Percentiles rank a stretch among this genome's conserved stretches.
phyloP scores from a whole-genome alignment of 768 basidiomycete genomes.

The Hericium rajendrae region DNA sequence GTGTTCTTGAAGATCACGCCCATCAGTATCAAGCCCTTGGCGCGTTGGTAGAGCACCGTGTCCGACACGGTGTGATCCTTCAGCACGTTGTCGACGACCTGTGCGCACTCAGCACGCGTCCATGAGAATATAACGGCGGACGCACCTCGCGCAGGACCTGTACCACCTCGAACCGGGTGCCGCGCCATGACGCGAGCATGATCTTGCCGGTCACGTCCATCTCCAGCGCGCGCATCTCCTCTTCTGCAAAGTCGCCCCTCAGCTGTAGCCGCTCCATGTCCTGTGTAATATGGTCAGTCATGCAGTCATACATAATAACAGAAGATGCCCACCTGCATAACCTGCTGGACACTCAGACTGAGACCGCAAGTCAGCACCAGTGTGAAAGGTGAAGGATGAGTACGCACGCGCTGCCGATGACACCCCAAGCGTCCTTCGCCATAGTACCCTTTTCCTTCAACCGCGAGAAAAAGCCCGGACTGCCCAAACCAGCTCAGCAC shows the following conservation, averaged over 20 bases:
- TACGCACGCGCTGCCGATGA: slow-evolving; percentile 89
- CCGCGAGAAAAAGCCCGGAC: slow-evolving; percentile 85
- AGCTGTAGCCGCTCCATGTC: slow-evolving; percentile 89
- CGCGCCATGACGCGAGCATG: slow-evolving; percentile 95
- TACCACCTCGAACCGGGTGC: slow-evolving; percentile 89
- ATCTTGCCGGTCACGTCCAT: slow-evolving; percentile 94
- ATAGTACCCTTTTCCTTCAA: slow-evolving; percentile 90
- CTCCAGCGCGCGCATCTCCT: slow-evolving; percentile 77
- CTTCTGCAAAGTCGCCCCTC: slow-evolving; percentile 83
- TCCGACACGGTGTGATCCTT: slow-evolving; percentile 73
- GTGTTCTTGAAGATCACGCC: slow-evolving; percentile 86
- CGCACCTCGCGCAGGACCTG: slow-evolving; percentile 72
- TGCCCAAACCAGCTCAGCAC: slow-evolving; percentile 16
- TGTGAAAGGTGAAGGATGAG: background rate
- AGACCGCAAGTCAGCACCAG: background rate
- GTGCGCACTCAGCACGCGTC: slow-evolving; percentile 8
- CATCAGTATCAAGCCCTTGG: slow-evolving; percentile 80
- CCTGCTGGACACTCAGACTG: slow-evolving; percentile 64
- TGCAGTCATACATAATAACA: background rate
- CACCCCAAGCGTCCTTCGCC: slow-evolving; percentile 95
- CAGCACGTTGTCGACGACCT: slow-evolving; percentile 79
- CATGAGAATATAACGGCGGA: slow-evolving; percentile 3
- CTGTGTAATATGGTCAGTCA: slow-evolving; percentile 24
- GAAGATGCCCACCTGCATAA: slow-evolving; percentile 38
- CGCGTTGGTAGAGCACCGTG: slow-evolving; percentile 63